Percentiles rank a stretch among this genome's conserved stretches.
Evolutionary conservation across 805 yeast species (phyloP).

Genomic region (Starmerella scarabaei): DNA sequence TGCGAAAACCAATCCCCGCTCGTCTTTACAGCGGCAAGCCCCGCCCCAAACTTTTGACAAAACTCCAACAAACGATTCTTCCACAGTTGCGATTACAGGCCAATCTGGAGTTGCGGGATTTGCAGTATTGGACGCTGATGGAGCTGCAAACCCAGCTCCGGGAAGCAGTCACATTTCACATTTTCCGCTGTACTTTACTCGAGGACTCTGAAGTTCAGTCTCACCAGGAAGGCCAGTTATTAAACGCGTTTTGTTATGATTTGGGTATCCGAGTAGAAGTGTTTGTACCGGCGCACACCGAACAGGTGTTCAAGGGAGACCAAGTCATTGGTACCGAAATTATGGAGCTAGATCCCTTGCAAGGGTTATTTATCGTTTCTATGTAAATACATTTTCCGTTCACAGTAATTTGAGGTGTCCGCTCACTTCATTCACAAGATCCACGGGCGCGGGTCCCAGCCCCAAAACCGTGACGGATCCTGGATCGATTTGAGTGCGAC

Average conservation of each 20-base stretch:
- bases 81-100: conserved; percentile 9
- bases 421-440: conserved; percentile 67
- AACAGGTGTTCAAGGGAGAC: conserved; percentile 26
- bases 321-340: conserved; percentile 35
- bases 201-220: conserved; percentile 21
- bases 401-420: conserved; percentile 63
- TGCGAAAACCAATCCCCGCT: neutral
- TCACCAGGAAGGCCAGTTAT: conserved; percentile 21
- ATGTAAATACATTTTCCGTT: conserved; percentile 19
- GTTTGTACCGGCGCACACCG: conserved; percentile 15
- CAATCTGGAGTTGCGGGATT: conserved; percentile 7
- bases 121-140: conserved; percentile 3
- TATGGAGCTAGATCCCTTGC: conserved; percentile 32
- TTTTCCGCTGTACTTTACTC: conserved; percentile 36
- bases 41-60: conserved; percentile 6
- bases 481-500: conserved; percentile 90
- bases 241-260: conserved; percentile 38
- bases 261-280: conserved; percentile 36
- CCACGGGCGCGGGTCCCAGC: conserved; percentile 86
- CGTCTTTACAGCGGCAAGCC: conserved; percentile 3
- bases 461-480: conserved; percentile 96
- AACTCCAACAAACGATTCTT: conserved; percentile 4
- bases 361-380: conserved; percentile 32
- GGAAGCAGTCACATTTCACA: conserved; percentile 11
- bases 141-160: conserved; percentile 10